Percentiles rank a stretch among this genome's conserved stretches.
These are phyloP conservation scores for Pseudozyma hubeiensis DNA, from an alignment of 1,284 basidiomycete species.

Conservation along the genomic window DNA sequence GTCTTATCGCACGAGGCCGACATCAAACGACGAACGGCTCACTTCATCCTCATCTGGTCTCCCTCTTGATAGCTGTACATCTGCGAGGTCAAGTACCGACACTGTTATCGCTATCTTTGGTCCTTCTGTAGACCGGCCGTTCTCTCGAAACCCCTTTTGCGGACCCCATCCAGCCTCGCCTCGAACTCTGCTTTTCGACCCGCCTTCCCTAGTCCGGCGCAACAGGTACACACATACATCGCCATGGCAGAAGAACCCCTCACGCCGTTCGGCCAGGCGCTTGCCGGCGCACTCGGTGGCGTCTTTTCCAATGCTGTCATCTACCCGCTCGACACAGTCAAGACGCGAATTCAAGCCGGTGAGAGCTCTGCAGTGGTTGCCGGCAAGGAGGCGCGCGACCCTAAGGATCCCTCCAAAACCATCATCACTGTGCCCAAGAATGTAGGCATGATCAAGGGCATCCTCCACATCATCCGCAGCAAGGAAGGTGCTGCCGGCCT, in stretches of 20 bases:
- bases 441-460: slow-evolving; percentile 61
- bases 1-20: too few relatives aligned
- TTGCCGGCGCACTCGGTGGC: slow-evolving; percentile 89
- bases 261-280: slow-evolving; percentile 89
- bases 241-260: slow-evolving; percentile 72
- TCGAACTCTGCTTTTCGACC: neutral
- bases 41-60: too few relatives aligned
- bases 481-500: slow-evolving; percentile 73
- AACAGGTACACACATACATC: slow-evolving; percentile 11
- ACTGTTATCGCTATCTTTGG: too few relatives aligned
- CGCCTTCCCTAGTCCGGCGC: neutral
- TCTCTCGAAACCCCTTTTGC: too few relatives aligned
- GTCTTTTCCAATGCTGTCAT: slow-evolving; percentile 74
- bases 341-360: slow-evolving; percentile 86
- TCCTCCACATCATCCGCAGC: slow-evolving; percentile 59
- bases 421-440: slow-evolving; percentile 64
- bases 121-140: too few relatives aligned
- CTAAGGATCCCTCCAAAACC: slow-evolving; percentile 74
- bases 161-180: too few relatives aligned
- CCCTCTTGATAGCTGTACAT: too few relatives aligned
- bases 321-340: slow-evolving; percentile 95
- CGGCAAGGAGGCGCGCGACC: slow-evolving; percentile 69
- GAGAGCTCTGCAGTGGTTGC: slow-evolving; percentile 70
- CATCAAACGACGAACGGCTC: too few relatives aligned
- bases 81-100: too few relatives aligned